These are phyloP conservation scores for Pachysandra terminalis DNA, from an alignment of 164 flowering plant species.

Conservation along the genomic window DNA sequence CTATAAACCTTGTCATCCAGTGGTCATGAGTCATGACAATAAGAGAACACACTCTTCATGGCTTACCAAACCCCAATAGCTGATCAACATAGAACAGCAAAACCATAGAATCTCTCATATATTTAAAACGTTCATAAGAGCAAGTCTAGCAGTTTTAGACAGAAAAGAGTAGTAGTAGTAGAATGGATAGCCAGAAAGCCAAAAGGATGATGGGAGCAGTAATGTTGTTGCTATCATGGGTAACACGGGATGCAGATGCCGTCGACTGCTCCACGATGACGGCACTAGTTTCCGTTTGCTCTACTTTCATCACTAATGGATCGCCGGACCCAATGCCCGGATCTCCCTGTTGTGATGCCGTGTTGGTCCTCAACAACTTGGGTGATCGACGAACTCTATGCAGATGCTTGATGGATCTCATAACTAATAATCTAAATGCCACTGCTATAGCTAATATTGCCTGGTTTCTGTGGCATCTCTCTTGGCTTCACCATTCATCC, in stretches of 20 bases:
- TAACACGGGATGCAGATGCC: not conserved
- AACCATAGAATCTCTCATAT: too few species aligned
- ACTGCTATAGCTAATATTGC: slow-evolving; percentile 55
- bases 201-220: not conserved
- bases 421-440: slow-evolving; percentile 38
- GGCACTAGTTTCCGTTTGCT: slow-evolving; percentile 41
- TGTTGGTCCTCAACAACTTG: slow-evolving; percentile 29
- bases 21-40: too few species aligned
- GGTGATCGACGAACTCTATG: slow-evolving; percentile 35
- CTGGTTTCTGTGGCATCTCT: slow-evolving; percentile 59
- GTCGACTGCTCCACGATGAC: slow-evolving; percentile 45
- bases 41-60: too few species aligned
- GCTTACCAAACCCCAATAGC: too few species aligned
- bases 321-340: slow-evolving; percentile 52
- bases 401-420: slow-evolving; percentile 45
- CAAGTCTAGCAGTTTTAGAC: not conserved
- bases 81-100: too few species aligned
- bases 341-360: slow-evolving; percentile 56
- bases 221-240: not conserved
- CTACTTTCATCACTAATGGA: slow-evolving; percentile 44
- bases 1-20: too few species aligned
- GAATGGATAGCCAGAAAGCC: not conserved
- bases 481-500: slow-evolving; percentile 63
- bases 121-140: too few species aligned
- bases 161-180: not conserved